Base-by-base conservation (phyloP, 2,329 filamentous ascomycete species). In the Cytospora piceicola region DNA sequence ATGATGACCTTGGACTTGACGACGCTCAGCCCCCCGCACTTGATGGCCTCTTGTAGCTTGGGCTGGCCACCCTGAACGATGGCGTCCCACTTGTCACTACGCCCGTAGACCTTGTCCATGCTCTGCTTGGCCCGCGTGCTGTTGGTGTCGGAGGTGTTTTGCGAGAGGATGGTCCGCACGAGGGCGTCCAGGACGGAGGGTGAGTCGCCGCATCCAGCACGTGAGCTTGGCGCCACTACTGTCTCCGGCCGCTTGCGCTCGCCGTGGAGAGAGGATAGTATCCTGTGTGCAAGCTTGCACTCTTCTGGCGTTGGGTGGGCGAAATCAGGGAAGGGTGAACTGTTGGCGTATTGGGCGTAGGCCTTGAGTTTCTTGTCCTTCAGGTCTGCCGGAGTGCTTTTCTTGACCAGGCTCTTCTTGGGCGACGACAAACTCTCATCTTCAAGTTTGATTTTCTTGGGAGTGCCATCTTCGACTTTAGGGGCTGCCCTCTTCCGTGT, bases 1-100 rank as follows among this genome's bases (percentile, higher is more conserved):
- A 93, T 86, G 70, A 94, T 91, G 70, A 88, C 86, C 65, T 85
- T 88, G 72, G 87, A 90, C 76, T 94, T 95, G n/a, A 86, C 81
- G 42, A 85, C 84, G 17, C 88, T 89, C 1, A 94, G 79, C 0
- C 92, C 92, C 34, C 91, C 92, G 29, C 82, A 82, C 74, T 87
- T 87, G 72, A 94, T 93, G 0, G 90, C 86, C 70, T 87, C 81
- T 67, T 81, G 76, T 7, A 83, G 74, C 69, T 75, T 77, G 17
- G 73, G 68, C 52, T 74, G 73, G 0, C 81, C 79, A 42, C 80
- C 80, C 1, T 67, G 67, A 6, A 72, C 78, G 59, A 83, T 79
- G 46, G 71, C 75, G 0, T 75, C 77, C 81, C 81, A 83, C 32
- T 73, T 71, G 66, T 81, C 78, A 70, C 76, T 78, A 36, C 76